Percentiles rank a stretch among this genome's conserved stretches.
phyloP scores from a whole-genome alignment of 768 basidiomycete species.

The Tricholomella constricta region DNA sequence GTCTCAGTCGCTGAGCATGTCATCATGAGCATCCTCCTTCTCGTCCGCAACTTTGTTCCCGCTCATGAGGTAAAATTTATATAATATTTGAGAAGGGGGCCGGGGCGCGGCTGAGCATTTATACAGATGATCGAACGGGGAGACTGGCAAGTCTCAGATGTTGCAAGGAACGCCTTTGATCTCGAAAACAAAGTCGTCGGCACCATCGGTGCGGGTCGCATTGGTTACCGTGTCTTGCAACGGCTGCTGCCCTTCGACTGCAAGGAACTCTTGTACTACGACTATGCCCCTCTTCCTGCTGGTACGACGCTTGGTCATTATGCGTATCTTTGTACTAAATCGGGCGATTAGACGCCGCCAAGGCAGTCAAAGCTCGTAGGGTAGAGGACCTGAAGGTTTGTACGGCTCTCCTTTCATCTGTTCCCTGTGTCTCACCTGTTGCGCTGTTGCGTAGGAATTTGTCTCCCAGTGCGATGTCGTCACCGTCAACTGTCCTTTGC shows the following conservation, averaged over 20 bases:
- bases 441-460: slow-evolving; percentile 21
- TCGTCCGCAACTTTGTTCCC: slow-evolving; percentile 88
- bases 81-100: neutral
- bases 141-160: slow-evolving; percentile 84
- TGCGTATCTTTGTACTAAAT: neutral
- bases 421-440: neutral
- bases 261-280: slow-evolving; percentile 91
- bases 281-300: slow-evolving; percentile 73
- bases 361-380: slow-evolving; percentile 69
- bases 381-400: slow-evolving; percentile 77
- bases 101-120: neutral
- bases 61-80: slow-evolving; percentile 68
- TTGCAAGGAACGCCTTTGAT: slow-evolving; percentile 85
- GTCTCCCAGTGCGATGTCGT: slow-evolving; percentile 68
- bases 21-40: slow-evolving; percentile 85
- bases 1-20: slow-evolving; percentile 92
- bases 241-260: slow-evolving; percentile 80
- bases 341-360: slow-evolving; percentile 51
- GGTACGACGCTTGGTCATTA: slow-evolving; percentile 34
- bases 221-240: slow-evolving; percentile 86
- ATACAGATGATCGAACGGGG: slow-evolving; percentile 76
- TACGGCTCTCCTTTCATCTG: slow-evolving; percentile 15
- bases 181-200: slow-evolving; percentile 91
- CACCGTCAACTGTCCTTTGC: slow-evolving; percentile 87
- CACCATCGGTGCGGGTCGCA: slow-evolving; percentile 79